Conservation (phyloP, 352 stramenopile species). For the Globisporangium lucens region DNA sequence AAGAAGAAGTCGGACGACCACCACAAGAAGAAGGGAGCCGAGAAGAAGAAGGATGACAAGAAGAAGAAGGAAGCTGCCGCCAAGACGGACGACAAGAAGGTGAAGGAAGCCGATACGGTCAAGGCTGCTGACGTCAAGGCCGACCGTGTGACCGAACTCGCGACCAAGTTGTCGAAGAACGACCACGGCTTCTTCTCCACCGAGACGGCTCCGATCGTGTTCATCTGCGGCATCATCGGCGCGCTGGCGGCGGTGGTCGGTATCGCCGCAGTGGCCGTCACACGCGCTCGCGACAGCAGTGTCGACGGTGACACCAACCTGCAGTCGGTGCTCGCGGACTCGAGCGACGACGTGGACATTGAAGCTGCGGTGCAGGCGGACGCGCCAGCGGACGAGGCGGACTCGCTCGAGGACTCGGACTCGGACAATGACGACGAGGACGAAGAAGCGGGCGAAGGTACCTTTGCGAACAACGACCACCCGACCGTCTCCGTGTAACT, state of each 20-base stretch:
- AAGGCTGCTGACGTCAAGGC: constrained; percentile 16
- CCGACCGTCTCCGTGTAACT: constrained; percentile 27
- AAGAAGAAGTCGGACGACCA: constrained; percentile 9
- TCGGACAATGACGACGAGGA: constrained; percentile 34
- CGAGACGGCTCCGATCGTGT: constrained; percentile 43
- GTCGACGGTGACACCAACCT: constrained; percentile 19
- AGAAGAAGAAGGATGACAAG: constrained; percentile 6
- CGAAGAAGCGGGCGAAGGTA: constrained; percentile 50
- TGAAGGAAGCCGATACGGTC: constrained; percentile 7
- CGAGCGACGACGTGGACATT: constrained; percentile 47
- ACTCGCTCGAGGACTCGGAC: constrained; percentile 51
- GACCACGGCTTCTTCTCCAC: constrained; percentile 37
- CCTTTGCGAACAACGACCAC: constrained; percentile 48
- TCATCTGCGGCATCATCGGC: constrained; percentile 66
- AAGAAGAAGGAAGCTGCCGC: constrained; percentile 5
- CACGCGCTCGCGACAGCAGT: constrained; percentile 24
- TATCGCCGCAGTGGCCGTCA: constrained; percentile 51
- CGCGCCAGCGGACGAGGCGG: constrained; percentile 29
- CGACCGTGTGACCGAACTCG: constrained; percentile 45
- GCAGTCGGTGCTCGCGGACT: constrained; percentile 42
- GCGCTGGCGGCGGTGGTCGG: constrained; percentile 63
- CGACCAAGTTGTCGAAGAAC: constrained; percentile 47
- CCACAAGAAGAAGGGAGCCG: not conserved
- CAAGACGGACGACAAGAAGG: constrained; percentile 12
- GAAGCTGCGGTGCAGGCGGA: constrained; percentile 41